Evolutionary conservation across 768 basidiomycete genomes (phyloP), one percentile per base, ranked within the genome.

Genomic region (Leccinum disarticulatum): DNA sequence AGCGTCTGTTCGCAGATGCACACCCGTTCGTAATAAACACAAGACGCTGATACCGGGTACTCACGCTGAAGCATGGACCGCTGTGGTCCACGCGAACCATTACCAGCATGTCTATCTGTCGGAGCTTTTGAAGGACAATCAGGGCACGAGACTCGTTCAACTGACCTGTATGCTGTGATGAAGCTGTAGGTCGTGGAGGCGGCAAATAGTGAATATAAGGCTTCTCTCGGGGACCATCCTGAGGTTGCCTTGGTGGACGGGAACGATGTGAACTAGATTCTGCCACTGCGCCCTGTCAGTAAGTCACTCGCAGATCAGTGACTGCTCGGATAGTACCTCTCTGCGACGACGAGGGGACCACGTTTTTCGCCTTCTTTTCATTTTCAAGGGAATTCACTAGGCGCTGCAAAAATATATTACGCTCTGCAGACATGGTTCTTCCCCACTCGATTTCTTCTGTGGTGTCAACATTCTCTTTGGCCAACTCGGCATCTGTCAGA

Each of bases 401-500:
- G 60, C 83, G 85, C 60, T 85, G 83, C 52, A 91, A 79, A 67
- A 95, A 93, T 38, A 80, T 67, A 64, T 87, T 87, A 61, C 93
- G 80, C 43, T 86, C 80, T 38, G 78, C 75, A 33, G 88, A 86
- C 93, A 93, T 95, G 66, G 77, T 76, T 61, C 73, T 78, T 19
- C 90, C 94, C 84, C 88, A 93, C 53, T 86, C 83, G 41, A 90
- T 75, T 74, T 96, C 94, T 56, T 89, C 88, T 10, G 71, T 65
- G 0, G 87, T 86, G 70, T 96, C 93, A 38, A 91, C 77, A 68
- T 96, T 94, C 77, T 95, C 91, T 54, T 70, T 70, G 6, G 70
- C 70, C 68, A 80, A 74, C 66, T 92, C 86, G 30, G 79, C 77
- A 36, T 79, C 77, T 48, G 79, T 80, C 52, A 91, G 76, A 35